Evolutionary conservation across 768 basidiomycete genomes (phyloP).

Genomic region (Trametes cubensis): DNA sequence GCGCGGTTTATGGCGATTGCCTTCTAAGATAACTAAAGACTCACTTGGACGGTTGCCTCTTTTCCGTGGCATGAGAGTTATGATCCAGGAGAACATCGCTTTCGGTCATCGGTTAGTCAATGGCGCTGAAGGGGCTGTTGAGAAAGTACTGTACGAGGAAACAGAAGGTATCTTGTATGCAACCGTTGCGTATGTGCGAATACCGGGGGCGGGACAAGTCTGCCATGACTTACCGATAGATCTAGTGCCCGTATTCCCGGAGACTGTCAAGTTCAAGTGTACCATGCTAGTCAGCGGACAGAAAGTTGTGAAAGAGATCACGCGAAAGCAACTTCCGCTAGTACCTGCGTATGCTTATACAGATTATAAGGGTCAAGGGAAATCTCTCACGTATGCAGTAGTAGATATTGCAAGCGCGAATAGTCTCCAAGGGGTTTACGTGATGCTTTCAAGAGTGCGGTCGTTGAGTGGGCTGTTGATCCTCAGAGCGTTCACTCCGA

Average conservation of each 20-base stretch:
- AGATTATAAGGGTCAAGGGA: background rate
- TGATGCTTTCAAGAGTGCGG: background rate
- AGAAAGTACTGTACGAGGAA: background rate
- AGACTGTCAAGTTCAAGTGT: background rate
- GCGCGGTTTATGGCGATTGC: background rate
- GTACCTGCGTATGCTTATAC: background rate
- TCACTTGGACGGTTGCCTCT: constrained; percentile 16
- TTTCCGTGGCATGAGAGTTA: constrained; percentile 29
- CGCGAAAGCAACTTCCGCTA: background rate
- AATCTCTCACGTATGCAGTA: background rate
- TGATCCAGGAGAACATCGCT: constrained; percentile 25
- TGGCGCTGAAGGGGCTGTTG: background rate
- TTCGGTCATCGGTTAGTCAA: background rate
- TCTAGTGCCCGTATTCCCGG: background rate
- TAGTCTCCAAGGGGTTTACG: background rate
- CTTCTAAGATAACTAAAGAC: background rate
- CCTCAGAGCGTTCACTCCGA: background rate
- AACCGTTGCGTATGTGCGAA: background rate
- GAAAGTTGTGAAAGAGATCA: background rate
- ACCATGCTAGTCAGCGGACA: background rate
- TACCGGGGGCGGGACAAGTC: background rate
- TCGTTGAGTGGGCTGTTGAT: background rate
- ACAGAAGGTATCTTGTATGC: background rate
- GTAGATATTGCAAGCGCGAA: background rate
- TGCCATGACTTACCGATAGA: background rate